Percentiles rank a stretch among this genome's conserved stretches.
Evolutionary conservation across 306 rosid species (phyloP).

Genomic region (Abrus pulchellus): DNA sequence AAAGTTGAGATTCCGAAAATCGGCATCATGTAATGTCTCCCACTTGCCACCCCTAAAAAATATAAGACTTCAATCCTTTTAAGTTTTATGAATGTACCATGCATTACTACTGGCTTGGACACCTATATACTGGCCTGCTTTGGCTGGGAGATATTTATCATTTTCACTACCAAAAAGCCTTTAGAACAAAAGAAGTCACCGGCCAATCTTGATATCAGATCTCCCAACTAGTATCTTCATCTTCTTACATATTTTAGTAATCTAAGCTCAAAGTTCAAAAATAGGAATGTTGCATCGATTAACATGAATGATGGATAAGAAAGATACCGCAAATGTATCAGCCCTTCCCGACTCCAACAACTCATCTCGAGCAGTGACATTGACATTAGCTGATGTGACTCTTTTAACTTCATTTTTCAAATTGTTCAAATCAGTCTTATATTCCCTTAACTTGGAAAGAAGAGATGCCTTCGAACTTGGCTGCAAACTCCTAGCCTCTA

Average conservation of each 20-base stretch:
- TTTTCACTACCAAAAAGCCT: slow-evolving; percentile 17
- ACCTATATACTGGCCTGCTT: slow-evolving; percentile 14
- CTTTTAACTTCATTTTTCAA: slow-evolving; percentile 61
- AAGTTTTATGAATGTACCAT: slow-evolving; percentile 23
- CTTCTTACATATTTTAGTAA: slow-evolving; percentile 34
- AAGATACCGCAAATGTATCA: slow-evolving; percentile 54
- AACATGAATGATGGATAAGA: slow-evolving; percentile 29
- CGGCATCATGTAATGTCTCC: slow-evolving; percentile 30
- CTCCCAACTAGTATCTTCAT: slow-evolving; percentile 12
- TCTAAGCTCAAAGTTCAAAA: slow-evolving; percentile 24
- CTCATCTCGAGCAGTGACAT: slow-evolving; percentile 50
- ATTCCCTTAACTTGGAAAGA: slow-evolving; percentile 69
- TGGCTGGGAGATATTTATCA: slow-evolving; percentile 16
- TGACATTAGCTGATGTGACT: slow-evolving; percentile 51
- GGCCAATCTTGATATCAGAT: slow-evolving; percentile 13
- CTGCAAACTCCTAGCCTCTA: slow-evolving; percentile 76
- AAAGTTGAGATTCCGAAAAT: slow-evolving; percentile 31
- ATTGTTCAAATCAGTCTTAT: slow-evolving; percentile 60
- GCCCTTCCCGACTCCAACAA: slow-evolving; percentile 62
- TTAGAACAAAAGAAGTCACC: slow-evolving; percentile 15
- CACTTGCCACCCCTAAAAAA: neutral
- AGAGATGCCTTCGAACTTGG: slow-evolving; percentile 63
- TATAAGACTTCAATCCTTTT: neutral
- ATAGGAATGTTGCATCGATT: neutral
- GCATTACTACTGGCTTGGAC: slow-evolving; percentile 30